A percentile compares a stretch with the other conserved stretches of the same genome.
Evolutionary conservation across 2,329 filamentous ascomycete genomes (phyloP).

Genomic region (Orbilia oligospora): DNA sequence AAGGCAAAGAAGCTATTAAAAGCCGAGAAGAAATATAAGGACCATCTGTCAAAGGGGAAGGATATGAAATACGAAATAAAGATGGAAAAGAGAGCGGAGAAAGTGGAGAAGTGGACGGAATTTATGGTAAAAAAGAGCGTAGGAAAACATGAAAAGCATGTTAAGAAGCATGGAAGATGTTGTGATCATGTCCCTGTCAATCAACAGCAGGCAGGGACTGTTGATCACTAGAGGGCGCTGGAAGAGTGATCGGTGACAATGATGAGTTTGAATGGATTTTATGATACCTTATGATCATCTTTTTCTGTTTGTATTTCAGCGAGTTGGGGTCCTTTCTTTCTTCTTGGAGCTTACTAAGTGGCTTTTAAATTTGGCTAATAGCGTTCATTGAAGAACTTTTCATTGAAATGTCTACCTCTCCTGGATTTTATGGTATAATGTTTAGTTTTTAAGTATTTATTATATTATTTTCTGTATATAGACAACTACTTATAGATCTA

Average conservation of each 20-base stretch:
- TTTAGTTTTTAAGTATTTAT: no score
- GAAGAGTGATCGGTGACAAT: no score
- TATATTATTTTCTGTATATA: no score
- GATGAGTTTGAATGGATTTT: background rate
- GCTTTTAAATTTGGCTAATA: no score
- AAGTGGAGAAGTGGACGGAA: constrained; percentile 55
- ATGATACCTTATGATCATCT: no score
- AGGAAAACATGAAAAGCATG: constrained; percentile 1
- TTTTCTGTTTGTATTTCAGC: no score
- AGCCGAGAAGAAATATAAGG: constrained; percentile 50
- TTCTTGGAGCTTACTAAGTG: background rate
- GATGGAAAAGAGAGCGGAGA: constrained; percentile 48
- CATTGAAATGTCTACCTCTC: no score
- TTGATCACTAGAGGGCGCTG: background rate
- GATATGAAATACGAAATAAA: constrained; percentile 30
- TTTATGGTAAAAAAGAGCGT: constrained; percentile 30
- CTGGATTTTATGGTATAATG: no score
- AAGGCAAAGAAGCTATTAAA: constrained; percentile 48
- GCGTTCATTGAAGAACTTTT: no score
- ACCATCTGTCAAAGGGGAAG: constrained; percentile 43
- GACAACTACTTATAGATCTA: no score
- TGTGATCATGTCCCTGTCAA: background rate
- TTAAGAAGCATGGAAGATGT: background rate
- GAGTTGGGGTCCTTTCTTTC: background rate
- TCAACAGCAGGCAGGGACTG: background rate